Evolutionary conservation across 129 eudicot genomes (phyloP), one percentile per base, ranked within the genome.

Genomic region (Daucus carota): DNA sequence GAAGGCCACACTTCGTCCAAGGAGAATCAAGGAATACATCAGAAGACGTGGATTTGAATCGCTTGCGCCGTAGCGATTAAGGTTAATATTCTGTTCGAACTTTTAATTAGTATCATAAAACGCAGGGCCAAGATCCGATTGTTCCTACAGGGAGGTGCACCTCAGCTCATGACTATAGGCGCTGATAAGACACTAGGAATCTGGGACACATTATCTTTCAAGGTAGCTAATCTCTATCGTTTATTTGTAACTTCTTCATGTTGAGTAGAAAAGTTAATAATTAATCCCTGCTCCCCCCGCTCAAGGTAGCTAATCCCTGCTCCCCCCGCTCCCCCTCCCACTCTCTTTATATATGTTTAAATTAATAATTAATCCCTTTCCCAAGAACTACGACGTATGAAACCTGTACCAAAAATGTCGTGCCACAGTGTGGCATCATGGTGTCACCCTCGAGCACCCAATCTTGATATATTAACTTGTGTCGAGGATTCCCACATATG

Each of bases 391-490:
- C 96, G 99, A 18, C 90, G 97, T 71, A 91, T 91, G 62, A 94
- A 91, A 79, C 99, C 99, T 83, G 97, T 94, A 63, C 89, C 99
- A 14, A 94, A 82, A 83, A 76, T 94, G 92, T 93, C 94, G 77
- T 94, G 99, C 80, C 99, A 91, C 83, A 94, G 99, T 81, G 97
- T 94, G 86, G 97, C 99, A 36, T 94, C 99, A 68, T 94, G 99
- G 99, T 94, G 96, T 81, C 99, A 94, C 80, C 99, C 99, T 78
- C 92, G 99, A 82, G 99, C 99, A 76, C 99, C 99, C 45, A 94
- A 94, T 81, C 97, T 94, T 80, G 99, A 94, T 79, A 94, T 94
- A 79, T 81, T 94, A 82, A 94, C 99, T 75, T 94, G 99, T 73
- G 99, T 94, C 40, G 91, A 94, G 80, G 99, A 94, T 85, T 94